A percentile compares a stretch with the other conserved stretches of the same genome.
Conservation (phyloP, 2,329 filamentous ascomycete species). For the Colletotrichum graminicola region DNA sequence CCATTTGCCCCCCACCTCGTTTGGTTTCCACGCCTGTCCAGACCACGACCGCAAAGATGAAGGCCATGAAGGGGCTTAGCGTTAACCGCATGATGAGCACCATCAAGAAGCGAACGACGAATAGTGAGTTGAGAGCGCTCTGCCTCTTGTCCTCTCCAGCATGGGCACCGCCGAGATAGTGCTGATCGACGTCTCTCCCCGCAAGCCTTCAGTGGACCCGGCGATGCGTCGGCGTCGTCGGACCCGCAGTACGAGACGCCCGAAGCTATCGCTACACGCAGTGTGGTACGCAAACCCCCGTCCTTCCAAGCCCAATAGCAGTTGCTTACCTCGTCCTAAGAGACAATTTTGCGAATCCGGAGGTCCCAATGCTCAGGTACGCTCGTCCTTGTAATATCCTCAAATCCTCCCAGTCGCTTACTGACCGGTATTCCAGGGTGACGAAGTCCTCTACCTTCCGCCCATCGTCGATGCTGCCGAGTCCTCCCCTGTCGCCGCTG, state of each 20-base stretch:
- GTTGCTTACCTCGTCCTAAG: constrained; percentile 57
- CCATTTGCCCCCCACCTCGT: background rate
- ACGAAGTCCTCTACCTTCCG: constrained; percentile 93
- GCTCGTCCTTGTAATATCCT: constrained; percentile 1
- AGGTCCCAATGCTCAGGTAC: constrained; percentile 64
- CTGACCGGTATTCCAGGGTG: constrained; percentile 65
- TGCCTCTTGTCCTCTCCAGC: background rate
- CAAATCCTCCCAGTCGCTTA: constrained; percentile 12
- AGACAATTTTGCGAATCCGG: constrained; percentile 85
- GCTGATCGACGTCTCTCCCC: constrained; percentile 35
- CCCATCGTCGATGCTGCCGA: constrained; percentile 95
- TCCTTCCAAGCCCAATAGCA: constrained; percentile 25
- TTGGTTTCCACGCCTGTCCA: background rate
- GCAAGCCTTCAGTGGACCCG: constrained; percentile 42
- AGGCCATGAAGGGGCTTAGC: constrained; percentile 65
- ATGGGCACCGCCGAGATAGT: constrained; percentile 15
- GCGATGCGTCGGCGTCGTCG: constrained; percentile 34
- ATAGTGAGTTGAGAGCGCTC: constrained; percentile 24
- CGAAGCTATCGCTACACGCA: constrained; percentile 74
- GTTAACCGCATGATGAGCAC: constrained; percentile 69
- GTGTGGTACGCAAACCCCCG: constrained; percentile 67
- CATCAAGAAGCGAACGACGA: constrained; percentile 61
- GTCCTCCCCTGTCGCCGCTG: constrained; percentile 87
- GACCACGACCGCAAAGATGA: constrained; percentile 49
- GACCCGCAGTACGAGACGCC: constrained; percentile 67